Evolutionary conservation across 2,329 filamentous ascomycete genomes (phyloP).

Genomic region (Acarospora socialis): DNA sequence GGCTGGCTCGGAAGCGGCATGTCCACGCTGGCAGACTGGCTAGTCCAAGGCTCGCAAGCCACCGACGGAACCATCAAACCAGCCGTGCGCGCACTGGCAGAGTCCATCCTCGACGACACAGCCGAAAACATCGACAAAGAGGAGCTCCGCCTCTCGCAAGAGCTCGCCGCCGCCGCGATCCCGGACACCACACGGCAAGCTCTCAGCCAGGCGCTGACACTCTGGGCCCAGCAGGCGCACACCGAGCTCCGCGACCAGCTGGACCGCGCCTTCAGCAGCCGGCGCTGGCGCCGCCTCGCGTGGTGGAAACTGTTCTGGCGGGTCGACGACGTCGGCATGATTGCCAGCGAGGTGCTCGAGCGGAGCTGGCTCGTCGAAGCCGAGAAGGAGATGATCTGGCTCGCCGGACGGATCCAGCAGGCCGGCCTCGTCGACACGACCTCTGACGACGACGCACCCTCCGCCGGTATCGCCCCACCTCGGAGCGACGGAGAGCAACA

Average conservation of each 20-base stretch:
- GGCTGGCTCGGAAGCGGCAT: conserved; percentile 62
- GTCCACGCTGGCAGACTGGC: conserved; percentile 30
- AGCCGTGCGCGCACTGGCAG: conserved; percentile 50
- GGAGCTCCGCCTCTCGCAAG: conserved; percentile 26
- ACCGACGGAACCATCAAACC: conserved; percentile 42
- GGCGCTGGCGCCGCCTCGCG: conserved; percentile 61
- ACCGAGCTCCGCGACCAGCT: conserved; percentile 69
- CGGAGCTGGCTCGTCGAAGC: conserved; percentile 63
- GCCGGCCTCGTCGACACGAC: conserved; percentile 36
- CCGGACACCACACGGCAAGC: conserved; percentile 29
- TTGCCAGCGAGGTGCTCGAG: conserved; percentile 63
- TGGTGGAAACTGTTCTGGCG: conserved; percentile 98
- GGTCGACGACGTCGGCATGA: conserved; percentile 78
- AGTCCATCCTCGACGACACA: conserved; percentile 48
- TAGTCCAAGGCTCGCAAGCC: conserved; percentile 26
- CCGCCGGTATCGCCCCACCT: conserved; percentile 1
- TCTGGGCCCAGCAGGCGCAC: conserved; percentile 70
- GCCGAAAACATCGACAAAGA: conserved; percentile 37
- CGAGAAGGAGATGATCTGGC: conserved; percentile 69
- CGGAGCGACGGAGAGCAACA: conserved; percentile 2
- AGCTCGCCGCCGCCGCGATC: conserved; percentile 22
- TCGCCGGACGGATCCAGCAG: conserved; percentile 62
- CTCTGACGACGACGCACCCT: neutral
- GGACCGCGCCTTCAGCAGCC: conserved; percentile 61
- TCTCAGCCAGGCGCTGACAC: conserved; percentile 46